Evolutionary conservation across 176 grass and related monocot species (phyloP), one percentile per base, ranked within the genome.

Genomic region (Stipa capillata): DNA sequence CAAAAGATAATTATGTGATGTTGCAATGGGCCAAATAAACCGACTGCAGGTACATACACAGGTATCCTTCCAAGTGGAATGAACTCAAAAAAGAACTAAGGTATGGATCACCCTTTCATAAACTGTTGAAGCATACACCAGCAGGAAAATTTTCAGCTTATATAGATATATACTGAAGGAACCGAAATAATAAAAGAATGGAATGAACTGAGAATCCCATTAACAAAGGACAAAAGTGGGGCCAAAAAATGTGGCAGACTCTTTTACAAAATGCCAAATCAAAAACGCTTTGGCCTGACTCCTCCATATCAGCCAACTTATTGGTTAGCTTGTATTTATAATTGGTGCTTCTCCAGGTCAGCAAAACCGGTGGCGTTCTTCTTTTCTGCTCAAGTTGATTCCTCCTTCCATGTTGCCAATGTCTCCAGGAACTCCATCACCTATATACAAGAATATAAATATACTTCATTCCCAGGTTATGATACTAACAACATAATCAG

Each of bases 381-480:
- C 49, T 42, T 1, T 9, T 21, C 41, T 86, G 49, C 41, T 73
- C 55, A 88, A 29, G 61, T 77, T 23, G 82, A 65, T 49, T 59
- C 84, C 62, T 94, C 85, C 83, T 94, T 94, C 95, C 92, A 97
- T 72, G 72, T 75, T 48, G 87, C 91, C 66, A 98, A 73, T 68
- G 45, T 89, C 39, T 68, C 90, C 60, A 98, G 89, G 65, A 98
- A 94, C 61, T 98, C 87, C 92, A 94, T 90, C 33, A 98, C 95
- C 95, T 98, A 82, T n/a, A n/a, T 16, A 67, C 35, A 82, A 40
- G 8, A 39, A 20, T 28, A 57, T 81, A n/a, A n/a, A n/a, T n/a
- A n/a, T n/a, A n/a, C n/a, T 55, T 75, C 41, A 76, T 45, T 31
- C 32, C 59, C 8, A 40, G 4, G 4, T 67, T 34, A 41, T 5